These are phyloP conservation scores for Takakia lepidozioides DNA, from an alignment of 225 moss, liverwort and hornwort genomes.

Conservation along the genomic window DNA sequence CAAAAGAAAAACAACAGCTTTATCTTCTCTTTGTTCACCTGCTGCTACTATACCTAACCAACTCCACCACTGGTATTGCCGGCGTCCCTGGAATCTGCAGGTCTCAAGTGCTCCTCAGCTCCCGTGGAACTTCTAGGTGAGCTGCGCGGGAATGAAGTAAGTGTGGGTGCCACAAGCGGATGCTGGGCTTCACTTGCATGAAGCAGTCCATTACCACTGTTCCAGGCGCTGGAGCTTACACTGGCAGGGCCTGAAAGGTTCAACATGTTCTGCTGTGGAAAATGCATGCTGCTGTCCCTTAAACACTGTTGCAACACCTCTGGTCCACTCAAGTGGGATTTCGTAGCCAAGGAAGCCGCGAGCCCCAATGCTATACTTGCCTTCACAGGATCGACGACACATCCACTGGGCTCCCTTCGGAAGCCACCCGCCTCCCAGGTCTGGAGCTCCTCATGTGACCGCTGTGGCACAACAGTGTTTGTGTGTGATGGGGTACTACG, in stretches of 20 bases:
- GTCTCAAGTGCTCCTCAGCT: constrained; percentile 57
- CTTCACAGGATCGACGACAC: constrained; percentile 35
- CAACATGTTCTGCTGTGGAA: constrained; percentile 38
- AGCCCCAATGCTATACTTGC: constrained; percentile 27
- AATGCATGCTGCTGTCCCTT: constrained; percentile 53
- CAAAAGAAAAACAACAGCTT: constrained; percentile 11
- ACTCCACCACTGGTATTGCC: constrained; percentile 38
- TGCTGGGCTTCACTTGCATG: constrained; percentile 44
- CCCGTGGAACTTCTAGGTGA: constrained; percentile 47
- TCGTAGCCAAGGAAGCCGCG: constrained; percentile 34
- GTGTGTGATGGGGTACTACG: constrained; percentile 29
- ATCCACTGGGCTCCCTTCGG: constrained; percentile 34
- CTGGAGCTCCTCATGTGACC: constrained; percentile 30
- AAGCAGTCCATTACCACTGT: constrained; percentile 32
- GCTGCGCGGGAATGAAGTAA: constrained; percentile 40
- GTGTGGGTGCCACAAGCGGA: constrained; percentile 52
- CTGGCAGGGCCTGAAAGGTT: constrained; percentile 38
- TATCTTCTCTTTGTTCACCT: constrained; percentile 44
- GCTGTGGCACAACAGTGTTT: constrained; percentile 17
- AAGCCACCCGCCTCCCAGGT: constrained; percentile 30
- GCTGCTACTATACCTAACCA: constrained; percentile 37
- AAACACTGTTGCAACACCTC: constrained; percentile 53
- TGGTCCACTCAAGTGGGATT: constrained; percentile 37
- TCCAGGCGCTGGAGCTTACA: constrained; percentile 52
- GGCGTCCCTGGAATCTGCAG: constrained; percentile 38